Base-by-base conservation (phyloP, 768 basidiomycete species). In the Russula emetica region DNA sequence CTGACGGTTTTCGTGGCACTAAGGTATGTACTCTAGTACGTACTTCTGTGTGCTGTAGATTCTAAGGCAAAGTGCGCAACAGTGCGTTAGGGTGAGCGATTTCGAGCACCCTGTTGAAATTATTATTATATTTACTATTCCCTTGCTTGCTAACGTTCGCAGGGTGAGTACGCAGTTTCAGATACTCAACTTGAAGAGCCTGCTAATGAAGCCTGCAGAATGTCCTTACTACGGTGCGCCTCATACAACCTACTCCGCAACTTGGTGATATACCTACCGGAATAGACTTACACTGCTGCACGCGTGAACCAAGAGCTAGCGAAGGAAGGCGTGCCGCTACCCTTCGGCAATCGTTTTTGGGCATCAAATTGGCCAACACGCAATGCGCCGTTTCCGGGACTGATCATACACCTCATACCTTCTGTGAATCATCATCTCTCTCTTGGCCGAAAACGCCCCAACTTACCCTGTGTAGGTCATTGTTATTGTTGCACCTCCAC, bases 251-350 rank as follows among this genome's bases (percentile, higher is more conserved):
- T 20, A 11, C 13, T 18, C 32, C 14, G 16, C 5, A 55, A 26
- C 11, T 11, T 1, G 32, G 16, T 38, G 49, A 61, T 13, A 18
- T 20, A 20, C 5, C 26, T 14, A 20, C 9, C 34, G 14, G 26
- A 16, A 4, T 54, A 83, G 82, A 81, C 83, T 0, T 85, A 80
- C 66, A 71, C 81, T 16, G 77, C 80, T 2, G 72, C 80, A 0
- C 78, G 80, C 20, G 76, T 85, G 5, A 84, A 84, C 63, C 84
- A 85, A 74, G 84, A 85, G 56, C 78, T 85, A 3, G 84, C 84
- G 2, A 85, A 85, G 65, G 84, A 84, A 69, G 84, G 84, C 1
- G 74, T 85, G n/a, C 83, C 83, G n/a, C 76, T 85, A 0, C 83
- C 83, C 0, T 83, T 83, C 58, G 82, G 82, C 2, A 84, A 82